phyloP scores from a whole-genome alignment of 306 rosid genomes.

The Vigna hirtella region DNA sequence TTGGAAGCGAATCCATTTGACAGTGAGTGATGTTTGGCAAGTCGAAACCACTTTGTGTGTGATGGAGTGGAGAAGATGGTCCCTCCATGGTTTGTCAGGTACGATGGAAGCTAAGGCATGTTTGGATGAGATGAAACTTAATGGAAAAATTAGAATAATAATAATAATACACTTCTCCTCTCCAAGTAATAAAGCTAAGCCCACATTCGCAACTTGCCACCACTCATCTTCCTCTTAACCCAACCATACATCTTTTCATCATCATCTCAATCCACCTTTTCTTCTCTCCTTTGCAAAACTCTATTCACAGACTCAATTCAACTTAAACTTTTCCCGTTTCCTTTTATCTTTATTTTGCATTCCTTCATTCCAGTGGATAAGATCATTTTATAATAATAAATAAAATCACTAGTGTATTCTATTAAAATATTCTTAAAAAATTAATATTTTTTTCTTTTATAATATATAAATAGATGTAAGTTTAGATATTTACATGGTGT shows the following conservation, averaged over 20 bases:
- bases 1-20: slow-evolving; percentile 33
- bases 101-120: slow-evolving; percentile 23
- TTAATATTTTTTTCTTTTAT: no score
- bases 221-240: neutral
- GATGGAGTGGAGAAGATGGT: neutral
- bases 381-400: no score
- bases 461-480: no score
- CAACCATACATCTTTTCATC: neutral
- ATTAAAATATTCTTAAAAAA: no score
- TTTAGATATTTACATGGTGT: no score
- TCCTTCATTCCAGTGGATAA: no score
- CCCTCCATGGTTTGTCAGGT: neutral
- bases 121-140: slow-evolving; percentile 3
- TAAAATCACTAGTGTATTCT: no score
- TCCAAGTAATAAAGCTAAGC: neutral
- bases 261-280: no score
- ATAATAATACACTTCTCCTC: slow-evolving; percentile 7
- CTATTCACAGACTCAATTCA: no score
- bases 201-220: neutral
- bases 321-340: no score
- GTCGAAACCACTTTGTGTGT: slow-evolving; percentile 10
- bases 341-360: no score
- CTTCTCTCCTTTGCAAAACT: no score
- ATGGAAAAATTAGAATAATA: neutral
- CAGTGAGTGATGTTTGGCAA: slow-evolving; percentile 32